phyloP scores from a whole-genome alignment of 2,329 filamentous ascomycete genomes.

The Trichothecium sympodiale region DNA sequence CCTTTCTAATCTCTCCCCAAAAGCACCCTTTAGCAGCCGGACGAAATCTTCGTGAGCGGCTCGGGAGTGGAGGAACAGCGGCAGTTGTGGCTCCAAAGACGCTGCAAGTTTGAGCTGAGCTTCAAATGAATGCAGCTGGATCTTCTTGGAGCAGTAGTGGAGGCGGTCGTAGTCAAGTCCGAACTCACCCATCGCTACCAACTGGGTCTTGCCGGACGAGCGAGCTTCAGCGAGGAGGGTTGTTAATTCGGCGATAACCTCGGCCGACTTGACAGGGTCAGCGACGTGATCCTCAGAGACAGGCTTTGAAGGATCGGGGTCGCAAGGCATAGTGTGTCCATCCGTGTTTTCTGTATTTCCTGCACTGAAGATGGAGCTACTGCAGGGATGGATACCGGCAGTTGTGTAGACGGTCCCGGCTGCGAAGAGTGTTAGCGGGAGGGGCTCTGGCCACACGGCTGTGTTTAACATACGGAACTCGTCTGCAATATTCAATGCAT shows the following conservation, averaged over 20 bases:
- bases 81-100: constrained; percentile 58
- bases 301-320: constrained; percentile 36
- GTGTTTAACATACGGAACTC: constrained; percentile 55
- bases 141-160: constrained; percentile 65
- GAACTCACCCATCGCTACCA: constrained; percentile 86
- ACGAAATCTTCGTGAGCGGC: constrained; percentile 84
- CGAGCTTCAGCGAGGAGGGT: constrained; percentile 51
- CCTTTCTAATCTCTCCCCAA: constrained; percentile 46
- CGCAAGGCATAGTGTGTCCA: constrained; percentile 37
- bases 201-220: constrained; percentile 23
- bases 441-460: constrained; percentile 3
- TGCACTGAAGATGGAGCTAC: constrained; percentile 64
- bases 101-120: constrained; percentile 71
- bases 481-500: constrained; percentile 63
- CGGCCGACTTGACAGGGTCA: constrained; percentile 30
- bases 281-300: constrained; percentile 36
- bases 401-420: constrained; percentile 80
- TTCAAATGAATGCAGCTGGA: constrained; percentile 77
- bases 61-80: constrained; percentile 84
- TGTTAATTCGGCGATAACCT: constrained; percentile 49
- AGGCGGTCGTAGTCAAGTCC: constrained; percentile 93
- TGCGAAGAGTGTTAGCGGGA: constrained; percentile 19
- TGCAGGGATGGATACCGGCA: constrained; percentile 89
- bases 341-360: constrained; percentile 26
- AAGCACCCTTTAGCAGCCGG: constrained; percentile 48